These are phyloP conservation scores for Podosphaera xanthii DNA, from an alignment of 2,329 filamentous ascomycete genomes.

Conservation along the genomic window DNA sequence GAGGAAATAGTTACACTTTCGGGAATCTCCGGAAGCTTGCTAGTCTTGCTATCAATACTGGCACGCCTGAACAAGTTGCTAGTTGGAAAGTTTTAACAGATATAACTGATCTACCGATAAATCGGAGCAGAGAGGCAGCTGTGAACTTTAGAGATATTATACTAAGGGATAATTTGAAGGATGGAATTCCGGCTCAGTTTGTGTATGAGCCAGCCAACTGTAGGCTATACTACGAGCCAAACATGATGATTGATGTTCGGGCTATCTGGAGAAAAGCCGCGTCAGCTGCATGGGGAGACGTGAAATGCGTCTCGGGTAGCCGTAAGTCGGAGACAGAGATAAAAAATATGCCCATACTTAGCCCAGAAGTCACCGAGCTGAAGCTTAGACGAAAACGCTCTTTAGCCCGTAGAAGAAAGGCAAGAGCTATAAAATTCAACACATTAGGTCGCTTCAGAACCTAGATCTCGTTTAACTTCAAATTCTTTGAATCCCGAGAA, in stretches of 20 bases:
- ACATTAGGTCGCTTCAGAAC: background rate
- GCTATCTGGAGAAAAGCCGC: conserved; percentile 26
- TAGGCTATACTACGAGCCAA: conserved; percentile 32
- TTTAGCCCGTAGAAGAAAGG: background rate
- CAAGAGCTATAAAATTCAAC: background rate
- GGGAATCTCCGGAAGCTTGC: conserved; percentile 6
- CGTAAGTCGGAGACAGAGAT: conserved; percentile 4
- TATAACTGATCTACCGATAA: conserved; percentile 5
- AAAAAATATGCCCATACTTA: conserved; percentile 4
- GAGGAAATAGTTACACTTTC: conserved; percentile 19
- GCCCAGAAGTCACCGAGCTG: conserved; percentile 5
- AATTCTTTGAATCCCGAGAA: background rate
- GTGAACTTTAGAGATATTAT: conserved; percentile 22
- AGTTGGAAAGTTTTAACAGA: conserved; percentile 4
- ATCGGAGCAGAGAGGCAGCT: conserved; percentile 14
- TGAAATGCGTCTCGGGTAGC: conserved; percentile 15
- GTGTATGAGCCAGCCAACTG: conserved; percentile 37
- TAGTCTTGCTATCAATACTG: conserved; percentile 3
- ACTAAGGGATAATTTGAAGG: conserved; percentile 12
- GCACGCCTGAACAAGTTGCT: conserved; percentile 4
- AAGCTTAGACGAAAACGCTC: conserved; percentile 3
- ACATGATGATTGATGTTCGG: conserved; percentile 25
- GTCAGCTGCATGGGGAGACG: conserved; percentile 19
- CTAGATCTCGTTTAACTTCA: background rate
- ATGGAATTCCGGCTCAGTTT: conserved; percentile 30